Conservation (phyloP, 768 basidiomycete species). For the Daedaleopsis nitida region DNA sequence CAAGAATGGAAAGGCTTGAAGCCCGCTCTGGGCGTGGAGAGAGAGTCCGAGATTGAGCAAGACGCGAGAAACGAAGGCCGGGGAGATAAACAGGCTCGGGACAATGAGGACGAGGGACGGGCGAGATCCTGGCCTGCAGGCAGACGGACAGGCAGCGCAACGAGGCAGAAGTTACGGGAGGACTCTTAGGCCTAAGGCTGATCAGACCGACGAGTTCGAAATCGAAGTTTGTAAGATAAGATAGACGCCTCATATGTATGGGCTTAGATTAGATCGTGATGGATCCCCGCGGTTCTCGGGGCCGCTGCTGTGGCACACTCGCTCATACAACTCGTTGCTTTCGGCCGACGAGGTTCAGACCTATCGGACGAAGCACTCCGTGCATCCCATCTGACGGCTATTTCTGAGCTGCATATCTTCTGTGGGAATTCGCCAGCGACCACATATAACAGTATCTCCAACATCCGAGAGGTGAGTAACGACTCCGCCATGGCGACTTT, state of each 20-base stretch:
- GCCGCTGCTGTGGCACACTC: not conserved
- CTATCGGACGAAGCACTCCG: no score
- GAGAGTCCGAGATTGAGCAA: not conserved
- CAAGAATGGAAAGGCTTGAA: not conserved
- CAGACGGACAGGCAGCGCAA: slow-evolving; percentile 1
- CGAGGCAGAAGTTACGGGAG: slow-evolving; percentile 7
- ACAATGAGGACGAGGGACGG: not conserved
- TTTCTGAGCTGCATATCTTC: no score
- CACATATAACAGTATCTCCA: not conserved
- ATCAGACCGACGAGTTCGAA: not conserved
- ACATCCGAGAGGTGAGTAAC: not conserved
- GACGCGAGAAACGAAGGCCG: not conserved
- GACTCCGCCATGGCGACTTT: slow-evolving; percentile 67
- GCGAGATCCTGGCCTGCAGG: slow-evolving; percentile 2
- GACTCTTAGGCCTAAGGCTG: not conserved
- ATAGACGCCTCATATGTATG: not conserved
- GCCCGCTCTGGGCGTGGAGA: no score
- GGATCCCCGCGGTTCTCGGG: not conserved
- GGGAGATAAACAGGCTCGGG: not conserved
- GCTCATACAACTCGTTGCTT: not conserved
- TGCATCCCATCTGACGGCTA: no score
- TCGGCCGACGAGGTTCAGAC: not conserved
- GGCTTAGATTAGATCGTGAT: not conserved
- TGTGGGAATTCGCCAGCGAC: no score
- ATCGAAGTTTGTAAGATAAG: slow-evolving; percentile 2